Evolutionary conservation across 257 asterid species (phyloP).

Genomic region (Solanum piurae): DNA sequence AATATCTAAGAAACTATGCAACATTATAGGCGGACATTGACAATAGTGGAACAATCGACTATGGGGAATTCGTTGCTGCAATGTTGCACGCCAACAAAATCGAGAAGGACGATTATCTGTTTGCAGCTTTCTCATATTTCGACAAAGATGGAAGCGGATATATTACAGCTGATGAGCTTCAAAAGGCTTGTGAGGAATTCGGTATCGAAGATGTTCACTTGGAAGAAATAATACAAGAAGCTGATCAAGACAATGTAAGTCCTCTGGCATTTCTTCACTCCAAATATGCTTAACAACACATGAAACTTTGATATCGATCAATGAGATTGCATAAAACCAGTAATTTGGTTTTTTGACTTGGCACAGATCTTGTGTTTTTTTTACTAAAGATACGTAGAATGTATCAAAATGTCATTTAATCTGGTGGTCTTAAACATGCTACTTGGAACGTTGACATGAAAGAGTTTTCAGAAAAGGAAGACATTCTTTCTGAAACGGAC

Average conservation of each 20-base stretch:
- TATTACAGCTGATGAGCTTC: slow-evolving; percentile 81
- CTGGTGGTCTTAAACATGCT: background rate
- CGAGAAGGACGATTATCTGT: slow-evolving; percentile 64
- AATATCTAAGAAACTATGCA: background rate
- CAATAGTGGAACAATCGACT: slow-evolving; percentile 84
- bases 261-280: background rate
- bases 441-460: background rate
- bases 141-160: slow-evolving; percentile 86
- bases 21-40: slow-evolving; percentile 60
- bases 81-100: slow-evolving; percentile 82
- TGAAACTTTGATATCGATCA: background rate
- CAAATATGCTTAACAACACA: background rate
- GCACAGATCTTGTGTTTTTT: background rate
- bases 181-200: slow-evolving; percentile 73
- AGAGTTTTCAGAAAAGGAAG: background rate
- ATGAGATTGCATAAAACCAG: background rate
- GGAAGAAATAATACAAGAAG: slow-evolving; percentile 81
- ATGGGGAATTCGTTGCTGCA: slow-evolving; percentile 87
- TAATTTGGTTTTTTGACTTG: background rate
- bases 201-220: slow-evolving; percentile 52
- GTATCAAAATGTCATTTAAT: too few species aligned
- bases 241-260: slow-evolving; percentile 69
- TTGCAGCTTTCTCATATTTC: slow-evolving; percentile 73
- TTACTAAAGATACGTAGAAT: background rate
- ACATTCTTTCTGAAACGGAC: background rate